Percentiles rank a stretch among this genome's conserved stretches.
These are phyloP conservation scores for Dioscorea alata DNA, from an alignment of 106 monocot species.

Conservation along the genomic window DNA sequence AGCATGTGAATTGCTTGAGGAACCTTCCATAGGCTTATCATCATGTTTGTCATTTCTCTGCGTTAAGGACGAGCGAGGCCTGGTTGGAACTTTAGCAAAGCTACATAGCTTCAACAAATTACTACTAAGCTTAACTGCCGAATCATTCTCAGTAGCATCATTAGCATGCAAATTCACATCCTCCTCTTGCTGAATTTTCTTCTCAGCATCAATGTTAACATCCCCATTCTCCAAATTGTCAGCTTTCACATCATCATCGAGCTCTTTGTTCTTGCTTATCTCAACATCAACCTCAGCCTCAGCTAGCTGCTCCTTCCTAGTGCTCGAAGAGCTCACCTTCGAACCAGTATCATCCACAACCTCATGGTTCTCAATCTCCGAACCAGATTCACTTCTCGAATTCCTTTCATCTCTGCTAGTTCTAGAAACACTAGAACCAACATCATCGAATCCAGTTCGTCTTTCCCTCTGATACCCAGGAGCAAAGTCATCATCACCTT, in stretches of 20 bases:
- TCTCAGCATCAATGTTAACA: slow-evolving; percentile 21
- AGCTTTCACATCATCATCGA: slow-evolving; percentile 21
- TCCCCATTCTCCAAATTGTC: slow-evolving; percentile 1
- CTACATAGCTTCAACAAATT: slow-evolving; percentile 36
- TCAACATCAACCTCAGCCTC: slow-evolving; percentile 27
- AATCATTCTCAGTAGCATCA: slow-evolving; percentile 7
- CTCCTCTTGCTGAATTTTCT: slow-evolving; percentile 3
- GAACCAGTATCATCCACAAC: slow-evolving; percentile 46
- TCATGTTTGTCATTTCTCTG: slow-evolving; percentile 29
- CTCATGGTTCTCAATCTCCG: slow-evolving; percentile 28
- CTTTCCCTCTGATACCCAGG: slow-evolving; percentile 32
- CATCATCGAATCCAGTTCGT: slow-evolving; percentile 22
- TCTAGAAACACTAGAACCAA: slow-evolving; percentile 16
- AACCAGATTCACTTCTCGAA: slow-evolving; percentile 24
- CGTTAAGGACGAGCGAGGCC: slow-evolving; percentile 29
- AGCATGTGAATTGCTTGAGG: slow-evolving; percentile 1
- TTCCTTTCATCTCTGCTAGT: slow-evolving; percentile 14
- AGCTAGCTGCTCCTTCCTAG: slow-evolving; percentile 19
- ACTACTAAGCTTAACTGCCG: slow-evolving; percentile 3
- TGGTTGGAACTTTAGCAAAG: slow-evolving; percentile 60
- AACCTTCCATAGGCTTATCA: neutral
- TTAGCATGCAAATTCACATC: slow-evolving; percentile 19
- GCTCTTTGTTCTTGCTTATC: slow-evolving; percentile 25
- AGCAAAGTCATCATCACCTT: slow-evolving; percentile 31
- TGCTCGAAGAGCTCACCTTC: slow-evolving; percentile 43